These are phyloP conservation scores for Talaromyces sp. DNA, from an alignment of 2,329 filamentous ascomycete species.

Conservation along the genomic window DNA sequence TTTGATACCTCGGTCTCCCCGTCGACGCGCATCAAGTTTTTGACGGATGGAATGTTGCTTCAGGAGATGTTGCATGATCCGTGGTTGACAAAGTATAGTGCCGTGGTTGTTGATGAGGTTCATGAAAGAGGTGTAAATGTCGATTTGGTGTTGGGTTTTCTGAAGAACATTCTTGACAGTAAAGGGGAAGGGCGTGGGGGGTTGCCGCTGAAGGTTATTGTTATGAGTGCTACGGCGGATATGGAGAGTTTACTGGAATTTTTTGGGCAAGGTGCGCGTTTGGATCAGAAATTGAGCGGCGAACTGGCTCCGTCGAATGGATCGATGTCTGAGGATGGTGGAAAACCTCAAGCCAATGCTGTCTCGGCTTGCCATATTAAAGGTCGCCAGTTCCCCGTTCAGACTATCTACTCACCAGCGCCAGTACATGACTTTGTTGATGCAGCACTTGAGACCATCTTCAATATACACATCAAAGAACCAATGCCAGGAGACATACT, in stretches of 20 bases:
- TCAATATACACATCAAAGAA: slow-evolving; percentile 82
- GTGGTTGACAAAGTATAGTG: slow-evolving; percentile 78
- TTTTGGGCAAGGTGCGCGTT: slow-evolving; percentile 55
- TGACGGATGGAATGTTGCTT: slow-evolving; percentile 94
- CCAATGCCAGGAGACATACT: slow-evolving; percentile 92
- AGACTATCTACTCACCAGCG: slow-evolving; percentile 69
- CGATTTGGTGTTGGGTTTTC: slow-evolving; percentile 82
- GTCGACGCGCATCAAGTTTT: slow-evolving; percentile 83
- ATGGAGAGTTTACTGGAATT: slow-evolving; percentile 75
- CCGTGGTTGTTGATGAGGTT: slow-evolving; percentile 90
- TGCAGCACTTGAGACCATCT: slow-evolving; percentile 74
- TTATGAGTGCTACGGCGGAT: slow-evolving; percentile 97
- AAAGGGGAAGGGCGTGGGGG: slow-evolving; percentile 64
- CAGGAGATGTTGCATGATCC: slow-evolving; percentile 91
- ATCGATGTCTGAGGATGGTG: slow-evolving; percentile 20
- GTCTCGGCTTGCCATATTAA: slow-evolving; percentile 67
- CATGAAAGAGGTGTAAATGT: slow-evolving; percentile 95
- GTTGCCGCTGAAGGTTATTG: slow-evolving; percentile 77
- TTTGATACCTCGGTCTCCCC: slow-evolving; percentile 86
- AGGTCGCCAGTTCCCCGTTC: slow-evolving; percentile 83
- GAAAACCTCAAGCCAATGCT: slow-evolving; percentile 29
- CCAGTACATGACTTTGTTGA: slow-evolving; percentile 81
- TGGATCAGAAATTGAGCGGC: not conserved
- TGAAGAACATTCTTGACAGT: slow-evolving; percentile 69
- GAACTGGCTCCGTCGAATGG: not conserved